These are phyloP conservation scores for Termitomyces sp. DNA, from an alignment of 768 basidiomycete genomes.

Conservation along the genomic window DNA sequence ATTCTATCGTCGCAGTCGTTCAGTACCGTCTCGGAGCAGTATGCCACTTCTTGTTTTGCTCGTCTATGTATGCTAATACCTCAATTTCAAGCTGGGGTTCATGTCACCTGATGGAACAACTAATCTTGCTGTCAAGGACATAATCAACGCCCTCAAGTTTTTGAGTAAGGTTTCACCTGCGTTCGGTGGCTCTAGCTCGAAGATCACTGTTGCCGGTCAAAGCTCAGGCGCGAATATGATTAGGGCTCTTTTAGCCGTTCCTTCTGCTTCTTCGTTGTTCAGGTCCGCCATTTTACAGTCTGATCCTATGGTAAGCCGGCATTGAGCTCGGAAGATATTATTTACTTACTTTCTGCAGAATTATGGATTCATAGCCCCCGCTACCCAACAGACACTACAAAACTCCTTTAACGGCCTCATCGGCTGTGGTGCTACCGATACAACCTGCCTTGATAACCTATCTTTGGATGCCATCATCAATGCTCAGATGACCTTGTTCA, in stretches of 20 bases:
- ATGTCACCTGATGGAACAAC: constrained; percentile 66
- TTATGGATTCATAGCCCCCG: constrained; percentile 62
- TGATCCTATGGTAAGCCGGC: constrained; percentile 70
- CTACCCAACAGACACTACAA: constrained; percentile 54
- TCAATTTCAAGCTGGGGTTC: constrained; percentile 57
- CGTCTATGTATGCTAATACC: constrained; percentile 4
- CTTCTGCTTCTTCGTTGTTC: constrained; percentile 71
- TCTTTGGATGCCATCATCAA: constrained; percentile 49
- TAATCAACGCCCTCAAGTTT: constrained; percentile 64
- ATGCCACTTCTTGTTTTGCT: constrained; percentile 23
- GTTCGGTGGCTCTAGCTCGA: constrained; percentile 63
- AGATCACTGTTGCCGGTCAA: constrained; percentile 79
- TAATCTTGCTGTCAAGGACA: constrained; percentile 70
- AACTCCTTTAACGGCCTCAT: constrained; percentile 45
- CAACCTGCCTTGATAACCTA: constrained; percentile 47
- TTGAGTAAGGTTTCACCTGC: constrained; percentile 51
- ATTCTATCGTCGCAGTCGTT: constrained; percentile 75
- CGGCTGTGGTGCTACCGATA: constrained; percentile 41
- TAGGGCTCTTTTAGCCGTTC: constrained; percentile 69
- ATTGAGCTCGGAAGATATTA: not conserved
- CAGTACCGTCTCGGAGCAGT: constrained; percentile 85
- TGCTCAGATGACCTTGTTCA: constrained; percentile 45
- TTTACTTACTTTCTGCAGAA: constrained; percentile 38
- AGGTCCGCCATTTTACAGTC: constrained; percentile 79
- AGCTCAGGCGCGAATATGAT: constrained; percentile 79